Base-by-base conservation (phyloP, 768 basidiomycete genomes). In the Chlorophyllum brunneum region DNA sequence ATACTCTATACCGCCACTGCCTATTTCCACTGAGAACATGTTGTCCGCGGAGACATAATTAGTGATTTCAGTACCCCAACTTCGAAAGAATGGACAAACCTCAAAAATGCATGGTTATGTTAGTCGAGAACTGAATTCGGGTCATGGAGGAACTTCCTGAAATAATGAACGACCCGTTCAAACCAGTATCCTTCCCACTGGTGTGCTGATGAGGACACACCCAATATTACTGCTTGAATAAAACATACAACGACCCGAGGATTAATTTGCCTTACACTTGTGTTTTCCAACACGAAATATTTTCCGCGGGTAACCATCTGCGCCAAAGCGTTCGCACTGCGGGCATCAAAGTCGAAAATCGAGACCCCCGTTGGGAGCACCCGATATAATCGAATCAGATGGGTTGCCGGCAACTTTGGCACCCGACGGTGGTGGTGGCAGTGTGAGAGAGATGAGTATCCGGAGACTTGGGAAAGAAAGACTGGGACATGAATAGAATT, bases 61-160 rank as follows among this genome's bases (percentile, higher is more conserved):
- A 22, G 44, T n/a, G n/a, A 46, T 16, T 30, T 20, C 49, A 48
- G 30, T 27, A 29, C n/a, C n/a, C n/a, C n/a, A n/a, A n/a, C n/a
- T n/a, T n/a, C n/a, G n/a, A n/a, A n/a, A n/a, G n/a, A n/a, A 51
- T 56, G 50, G n/a, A 56, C 40, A 37, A 47, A 56, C 43, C 27
- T 37, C 50, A 41, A 36, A 51, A 31, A 22, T 52, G 48, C 38
- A 39, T 29, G 15, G 78, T 69, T n/a, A 80, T 56, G 1, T 63
- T 59, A 1, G 65, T 61, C 0, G 67, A 77, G 4, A 80, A 62
- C 37, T 73, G 67, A 0, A 68, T 71, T 1, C 78, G 70, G 1
- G 79, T 77, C 18, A 79, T 72, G 0, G 70, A 27, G 16, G 48
- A 7, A n/a, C 5, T 37, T 5, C 41, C 31, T 26, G 38, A 23